These are phyloP conservation scores for Penstemon eatonii DNA, from an alignment of 257 asterid species.

Conservation along the genomic window DNA sequence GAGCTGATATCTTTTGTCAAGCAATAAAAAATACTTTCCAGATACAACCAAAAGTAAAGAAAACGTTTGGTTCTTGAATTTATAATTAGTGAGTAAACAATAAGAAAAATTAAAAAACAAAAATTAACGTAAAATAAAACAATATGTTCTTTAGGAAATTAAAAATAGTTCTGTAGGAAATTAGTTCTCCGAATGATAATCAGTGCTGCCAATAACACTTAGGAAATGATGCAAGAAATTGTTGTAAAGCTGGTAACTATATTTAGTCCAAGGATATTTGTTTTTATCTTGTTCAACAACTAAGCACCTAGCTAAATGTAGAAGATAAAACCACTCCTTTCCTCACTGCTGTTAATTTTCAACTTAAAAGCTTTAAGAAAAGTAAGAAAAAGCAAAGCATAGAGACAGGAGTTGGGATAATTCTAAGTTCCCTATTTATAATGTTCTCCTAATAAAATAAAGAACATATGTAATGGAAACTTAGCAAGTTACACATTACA, in stretches of 20 bases:
- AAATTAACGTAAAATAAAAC: too few relatives aligned
- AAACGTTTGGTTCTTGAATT: too few relatives aligned
- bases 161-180: too few relatives aligned
- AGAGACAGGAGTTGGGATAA: conserved; percentile 29
- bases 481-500: background rate
- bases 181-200: too few relatives aligned
- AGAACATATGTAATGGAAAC: conserved; percentile 8
- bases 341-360: conserved; percentile 16
- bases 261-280: background rate
- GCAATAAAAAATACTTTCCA: too few relatives aligned
- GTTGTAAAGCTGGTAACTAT: conserved; percentile 5
- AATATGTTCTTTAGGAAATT: too few relatives aligned
- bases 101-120: too few relatives aligned
- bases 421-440: conserved; percentile 25
- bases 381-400: conserved; percentile 25
- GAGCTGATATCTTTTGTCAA: too few relatives aligned
- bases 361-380: conserved; percentile 22
- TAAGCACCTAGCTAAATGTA: conserved; percentile 5
- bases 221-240: conserved; percentile 14
- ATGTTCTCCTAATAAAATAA: conserved; percentile 27
- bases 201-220: conserved; percentile 1
- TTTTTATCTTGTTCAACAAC: too few relatives aligned
- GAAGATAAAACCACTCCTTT: conserved; percentile 16
- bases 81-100: too few relatives aligned
- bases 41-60: too few relatives aligned